A percentile compares a stretch with the other conserved stretches of the same genome.
phyloP scores from a whole-genome alignment of 2,329 filamentous ascomycete genomes.

The Aspergillus uvarum region DNA sequence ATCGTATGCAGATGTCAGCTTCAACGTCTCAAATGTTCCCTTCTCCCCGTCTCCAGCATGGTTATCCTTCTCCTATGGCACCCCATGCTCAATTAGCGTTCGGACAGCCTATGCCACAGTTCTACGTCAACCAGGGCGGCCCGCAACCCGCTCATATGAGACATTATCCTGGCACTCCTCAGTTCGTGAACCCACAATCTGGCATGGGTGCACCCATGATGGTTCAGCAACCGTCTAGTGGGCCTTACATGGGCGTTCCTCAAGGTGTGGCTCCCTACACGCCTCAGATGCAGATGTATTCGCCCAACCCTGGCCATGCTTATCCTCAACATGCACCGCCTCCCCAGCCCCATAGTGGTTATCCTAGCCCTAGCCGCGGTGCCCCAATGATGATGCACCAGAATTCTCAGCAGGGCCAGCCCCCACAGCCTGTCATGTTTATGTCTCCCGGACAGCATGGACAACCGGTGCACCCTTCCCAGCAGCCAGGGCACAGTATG shows the following conservation, averaged over 20 bases:
- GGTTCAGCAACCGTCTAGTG: slow-evolving; percentile 70
- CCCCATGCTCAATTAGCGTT: slow-evolving; percentile 70
- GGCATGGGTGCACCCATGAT: slow-evolving; percentile 79
- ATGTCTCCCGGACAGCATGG: slow-evolving; percentile 76
- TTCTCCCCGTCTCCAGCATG: slow-evolving; percentile 74
- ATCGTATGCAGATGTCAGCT: slow-evolving; percentile 81
- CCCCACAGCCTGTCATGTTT: slow-evolving; percentile 64
- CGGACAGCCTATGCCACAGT: slow-evolving; percentile 69
- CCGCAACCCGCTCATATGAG: slow-evolving; percentile 71
- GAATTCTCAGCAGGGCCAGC: slow-evolving; percentile 87
- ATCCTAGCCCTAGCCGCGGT: slow-evolving; percentile 81
- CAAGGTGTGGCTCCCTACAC: slow-evolving; percentile 66
- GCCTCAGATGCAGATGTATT: slow-evolving; percentile 80
- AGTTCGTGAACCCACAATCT: slow-evolving; percentile 70
- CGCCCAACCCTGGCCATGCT: slow-evolving; percentile 70
- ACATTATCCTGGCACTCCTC: slow-evolving; percentile 68
- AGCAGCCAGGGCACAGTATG: slow-evolving; percentile 74
- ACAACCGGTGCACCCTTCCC: slow-evolving; percentile 69
- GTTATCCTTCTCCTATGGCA: slow-evolving; percentile 67
- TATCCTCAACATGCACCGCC: slow-evolving; percentile 56
- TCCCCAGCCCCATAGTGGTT: slow-evolving; percentile 65
- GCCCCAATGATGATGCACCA: slow-evolving; percentile 95
- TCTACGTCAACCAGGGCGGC: slow-evolving; percentile 67
- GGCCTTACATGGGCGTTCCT: slow-evolving; percentile 69
- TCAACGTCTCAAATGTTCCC: slow-evolving; percentile 82